Conservation (phyloP, 345 rosid genomes). For the Sonneratia alba region DNA sequence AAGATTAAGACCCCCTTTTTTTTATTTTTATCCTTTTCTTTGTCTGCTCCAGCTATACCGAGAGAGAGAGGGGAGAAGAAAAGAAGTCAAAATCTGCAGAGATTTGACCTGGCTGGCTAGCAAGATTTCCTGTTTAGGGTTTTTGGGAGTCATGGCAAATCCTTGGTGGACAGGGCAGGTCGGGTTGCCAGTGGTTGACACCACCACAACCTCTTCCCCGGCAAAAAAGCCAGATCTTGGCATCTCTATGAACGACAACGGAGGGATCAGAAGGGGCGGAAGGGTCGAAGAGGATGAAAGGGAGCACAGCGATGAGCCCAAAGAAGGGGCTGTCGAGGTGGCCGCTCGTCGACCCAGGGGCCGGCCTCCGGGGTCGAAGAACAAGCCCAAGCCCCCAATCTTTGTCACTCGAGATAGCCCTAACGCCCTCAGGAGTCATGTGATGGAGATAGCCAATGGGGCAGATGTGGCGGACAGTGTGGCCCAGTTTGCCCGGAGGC, state of each 20-base stretch:
- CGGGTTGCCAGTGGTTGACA: slow-evolving; percentile 33
- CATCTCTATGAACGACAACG: slow-evolving; percentile 21
- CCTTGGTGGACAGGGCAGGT: slow-evolving; percentile 55
- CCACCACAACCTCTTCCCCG: slow-evolving; percentile 21
- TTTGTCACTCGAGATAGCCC: slow-evolving; percentile 56
- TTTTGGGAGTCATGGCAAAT: slow-evolving; percentile 42
- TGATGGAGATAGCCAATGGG: slow-evolving; percentile 44
- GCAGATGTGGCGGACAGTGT: slow-evolving; percentile 46
- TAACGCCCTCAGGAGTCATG: slow-evolving; percentile 51
- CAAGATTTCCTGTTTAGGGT: neutral
- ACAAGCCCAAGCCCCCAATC: slow-evolving; percentile 50
- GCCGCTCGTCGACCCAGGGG: slow-evolving; percentile 39
- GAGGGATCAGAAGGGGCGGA: slow-evolving; percentile 15
- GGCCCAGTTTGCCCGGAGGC: slow-evolving; percentile 42
- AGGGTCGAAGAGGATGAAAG: slow-evolving; percentile 32
- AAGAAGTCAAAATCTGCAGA: neutral
- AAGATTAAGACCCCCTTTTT: neutral
- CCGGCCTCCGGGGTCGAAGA: slow-evolving; percentile 50
- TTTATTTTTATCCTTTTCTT: neutral
- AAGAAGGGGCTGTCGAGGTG: slow-evolving; percentile 37
- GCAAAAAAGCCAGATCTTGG: slow-evolving; percentile 24
- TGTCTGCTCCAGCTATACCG: neutral
- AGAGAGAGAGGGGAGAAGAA: neutral
- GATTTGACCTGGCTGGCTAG: neutral
- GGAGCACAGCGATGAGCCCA: slow-evolving; percentile 40